phyloP scores from a whole-genome alignment of 2,329 filamentous ascomycete species.

The Pyricularia sp. region DNA sequence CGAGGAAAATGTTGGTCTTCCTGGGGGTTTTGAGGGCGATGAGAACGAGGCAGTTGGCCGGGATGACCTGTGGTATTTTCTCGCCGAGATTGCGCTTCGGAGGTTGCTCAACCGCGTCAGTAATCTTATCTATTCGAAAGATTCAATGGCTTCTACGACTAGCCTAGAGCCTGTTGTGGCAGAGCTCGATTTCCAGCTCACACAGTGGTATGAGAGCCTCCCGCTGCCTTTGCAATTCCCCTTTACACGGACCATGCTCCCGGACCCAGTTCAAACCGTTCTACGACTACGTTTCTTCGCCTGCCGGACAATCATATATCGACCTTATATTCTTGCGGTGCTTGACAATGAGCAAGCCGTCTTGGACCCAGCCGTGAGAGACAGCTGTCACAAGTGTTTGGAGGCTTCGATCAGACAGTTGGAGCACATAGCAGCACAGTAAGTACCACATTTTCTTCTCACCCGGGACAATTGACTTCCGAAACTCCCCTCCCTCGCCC shows the following conservation, averaged over 20 bases:
- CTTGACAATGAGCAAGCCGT: conserved; percentile 67
- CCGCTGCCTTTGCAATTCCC: conserved; percentile 70
- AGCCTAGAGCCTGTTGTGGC: conserved; percentile 69
- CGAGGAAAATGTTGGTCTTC: conserved; percentile 70
- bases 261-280: conserved; percentile 71
- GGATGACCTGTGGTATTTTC: conserved; percentile 79
- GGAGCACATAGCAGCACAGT: conserved; percentile 71
- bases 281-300: conserved; percentile 73
- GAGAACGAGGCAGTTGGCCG: conserved; percentile 54
- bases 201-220: conserved; percentile 76
- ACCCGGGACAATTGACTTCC: not conserved
- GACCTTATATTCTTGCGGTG: conserved; percentile 73
- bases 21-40: conserved; percentile 68
- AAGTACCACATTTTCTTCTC: conserved; percentile 25
- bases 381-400: conserved; percentile 72
- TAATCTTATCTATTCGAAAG: conserved; percentile 70
- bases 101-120: conserved; percentile 70
- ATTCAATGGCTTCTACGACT: conserved; percentile 60
- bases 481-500: not conserved
- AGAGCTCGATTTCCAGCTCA: conserved; percentile 73
- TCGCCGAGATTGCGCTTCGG: conserved; percentile 72
- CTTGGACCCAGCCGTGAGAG: conserved; percentile 61
- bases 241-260: conserved; percentile 55
- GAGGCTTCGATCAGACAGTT: conserved; percentile 73
- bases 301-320: conserved; percentile 78